Evolutionary conservation across 2,329 filamentous ascomycete species (phyloP), one percentile per base, ranked within the genome.

Genomic region (Aspergillus costaricaensis): DNA sequence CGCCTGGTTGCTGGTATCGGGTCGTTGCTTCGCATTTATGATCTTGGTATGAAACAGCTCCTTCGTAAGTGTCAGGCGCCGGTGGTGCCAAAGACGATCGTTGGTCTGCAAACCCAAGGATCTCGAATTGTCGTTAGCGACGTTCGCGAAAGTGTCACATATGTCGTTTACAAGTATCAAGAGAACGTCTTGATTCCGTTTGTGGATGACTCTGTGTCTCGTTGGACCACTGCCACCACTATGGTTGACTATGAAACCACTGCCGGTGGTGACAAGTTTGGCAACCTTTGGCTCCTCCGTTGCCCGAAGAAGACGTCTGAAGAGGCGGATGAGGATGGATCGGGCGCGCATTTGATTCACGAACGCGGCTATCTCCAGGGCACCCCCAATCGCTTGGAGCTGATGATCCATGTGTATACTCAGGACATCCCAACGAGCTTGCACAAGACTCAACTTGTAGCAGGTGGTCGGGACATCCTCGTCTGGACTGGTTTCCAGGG

Each of bases 231-330:
- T 0, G 91, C 91, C 67, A 90, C 91, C 0, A 86, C 92, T 2
- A 96, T 99, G 92, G 88, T 98, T 2, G 95, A 99, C 77, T 99
- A 99, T 76, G 95, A 99, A 74, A 96, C 95, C 1, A 88, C 91
- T 23, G 93, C 92, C 2, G 95, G 94, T 38, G 94, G 94, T 38
- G 95, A 99, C 80, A 98, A 97, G 74, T 99, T 99, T 67, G 96
- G 95, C 62, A 99, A 99, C 70, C 79, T 99, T 15, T 99, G 92
- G 88, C 86, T 99, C 48, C 83, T 99, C 30, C 90, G 95, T 51
- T 95, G 91, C 70, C 92, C 94, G 0, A 82, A 88, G 62, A 95
- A 96, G 74, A 88, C 89, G 7, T 96, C 91, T 39, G 89, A 92
- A 66, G 91, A 96, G 74, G 90, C 92, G 0, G 95, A 99, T 70